These are phyloP conservation scores for Hymenoscyphus linearis DNA, from an alignment of 2,329 filamentous ascomycete species.

Conservation along the genomic window DNA sequence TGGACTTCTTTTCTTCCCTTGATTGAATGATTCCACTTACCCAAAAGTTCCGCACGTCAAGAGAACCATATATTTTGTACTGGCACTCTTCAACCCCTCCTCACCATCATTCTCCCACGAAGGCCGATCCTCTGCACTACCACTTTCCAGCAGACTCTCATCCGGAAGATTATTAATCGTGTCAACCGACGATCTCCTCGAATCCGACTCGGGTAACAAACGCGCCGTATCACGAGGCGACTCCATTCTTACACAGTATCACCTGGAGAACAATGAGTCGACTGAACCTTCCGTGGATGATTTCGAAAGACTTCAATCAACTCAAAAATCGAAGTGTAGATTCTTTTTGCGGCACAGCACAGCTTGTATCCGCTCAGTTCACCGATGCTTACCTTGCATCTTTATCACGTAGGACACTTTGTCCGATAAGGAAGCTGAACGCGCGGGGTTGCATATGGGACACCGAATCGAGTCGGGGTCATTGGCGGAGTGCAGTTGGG, in stretches of 20 bases:
- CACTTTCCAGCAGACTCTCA: background rate
- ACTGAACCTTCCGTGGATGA: background rate
- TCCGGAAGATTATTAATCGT: background rate
- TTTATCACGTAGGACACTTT: too few species aligned
- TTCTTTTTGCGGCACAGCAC: background rate
- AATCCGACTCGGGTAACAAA: background rate
- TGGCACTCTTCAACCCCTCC: slow-evolving; percentile 1
- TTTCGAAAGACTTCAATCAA: background rate
- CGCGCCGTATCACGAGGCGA: background rate
- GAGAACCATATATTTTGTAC: slow-evolving; percentile 4
- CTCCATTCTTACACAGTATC: background rate
- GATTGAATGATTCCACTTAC: background rate
- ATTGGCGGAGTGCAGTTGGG: background rate
- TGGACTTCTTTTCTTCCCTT: too few species aligned
- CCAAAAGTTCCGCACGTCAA: slow-evolving; percentile 8
- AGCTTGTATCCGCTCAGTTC: background rate
- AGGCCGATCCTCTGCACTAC: too few species aligned
- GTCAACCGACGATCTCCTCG: slow-evolving; percentile 1
- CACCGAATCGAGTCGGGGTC: background rate
- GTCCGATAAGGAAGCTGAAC: background rate
- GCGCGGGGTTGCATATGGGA: background rate
- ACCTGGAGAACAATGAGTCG: background rate
- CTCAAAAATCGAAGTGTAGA: background rate
- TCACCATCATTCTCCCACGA: background rate
- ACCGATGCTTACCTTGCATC: background rate